phyloP scores from a whole-genome alignment of 169 alveolate species.

The Plasmodium reichenowi region DNA sequence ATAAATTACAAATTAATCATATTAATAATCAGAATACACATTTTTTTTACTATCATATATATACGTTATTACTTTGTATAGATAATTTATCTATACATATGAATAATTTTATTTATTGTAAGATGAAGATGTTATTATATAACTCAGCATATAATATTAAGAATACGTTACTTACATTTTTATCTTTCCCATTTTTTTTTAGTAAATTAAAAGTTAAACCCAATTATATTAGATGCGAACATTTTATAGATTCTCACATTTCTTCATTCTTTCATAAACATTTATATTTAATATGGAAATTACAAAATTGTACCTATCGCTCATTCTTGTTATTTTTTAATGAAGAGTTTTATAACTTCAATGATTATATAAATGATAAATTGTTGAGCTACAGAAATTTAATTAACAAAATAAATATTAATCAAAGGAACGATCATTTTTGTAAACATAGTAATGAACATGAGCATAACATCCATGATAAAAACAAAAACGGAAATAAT shows the following conservation, averaged over 20 bases:
- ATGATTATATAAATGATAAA: slow-evolving; percentile 20
- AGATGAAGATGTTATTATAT: slow-evolving; percentile 25
- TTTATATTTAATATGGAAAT: slow-evolving; percentile 37
- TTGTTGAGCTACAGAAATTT: background rate
- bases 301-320: slow-evolving; percentile 42
- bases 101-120: slow-evolving; percentile 16
- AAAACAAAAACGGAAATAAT: background rate
- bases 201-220: slow-evolving; percentile 15
- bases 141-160: slow-evolving; percentile 49
- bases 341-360: slow-evolving; percentile 26
- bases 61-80: slow-evolving; percentile 6
- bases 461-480: background rate
- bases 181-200: slow-evolving; percentile 61
- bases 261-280: slow-evolving; percentile 20
- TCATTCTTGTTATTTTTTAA: slow-evolving; percentile 45
- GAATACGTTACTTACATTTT: slow-evolving; percentile 52
- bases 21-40: background rate
- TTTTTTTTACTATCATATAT: slow-evolving; percentile 37
- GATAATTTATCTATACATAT: slow-evolving; percentile 31
- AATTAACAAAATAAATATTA: background rate
- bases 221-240: slow-evolving; percentile 31
- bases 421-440: background rate
- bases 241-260: slow-evolving; percentile 61
- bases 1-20: background rate
- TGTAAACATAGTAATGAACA: background rate